Evolutionary conservation across 2,329 filamentous ascomycete species (phyloP), one percentile per base, ranked within the genome.

Genomic region (Fusarium secorum): DNA sequence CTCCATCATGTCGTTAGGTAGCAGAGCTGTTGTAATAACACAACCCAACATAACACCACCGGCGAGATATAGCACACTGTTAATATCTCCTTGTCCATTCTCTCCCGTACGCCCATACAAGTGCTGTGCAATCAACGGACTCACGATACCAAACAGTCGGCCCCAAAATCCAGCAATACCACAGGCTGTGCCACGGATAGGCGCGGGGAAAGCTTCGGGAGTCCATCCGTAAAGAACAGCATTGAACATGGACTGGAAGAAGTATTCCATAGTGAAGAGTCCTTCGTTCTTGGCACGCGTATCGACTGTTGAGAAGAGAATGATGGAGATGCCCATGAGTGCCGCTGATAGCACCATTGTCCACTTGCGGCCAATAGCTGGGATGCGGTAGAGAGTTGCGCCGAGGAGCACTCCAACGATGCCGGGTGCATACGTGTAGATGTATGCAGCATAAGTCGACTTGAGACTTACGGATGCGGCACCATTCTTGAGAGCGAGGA

Each of bases 161-260:
- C 88, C 88, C 86, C 86, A 89, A 73, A 88, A 89, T 64, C 85
- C 86, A 4, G 87, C 86, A 17, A 89, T 66, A 0, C 88, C 88
- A 70, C 85, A 86, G 0, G 88, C 88, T 0, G 86, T 88, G 5
- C 86, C 87, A 1, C 87, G 80, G 46, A 86, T 81, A 0, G 86
- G 85, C 5, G 84, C 85, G 0, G 86, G 86, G 77, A 89, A 89
- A 1, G 86, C 85, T 70, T 89, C 86, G 0, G 87, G 87, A 0
- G 87, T 89, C 77, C 82, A 85, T 0, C 82, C 83, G 57, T 83
- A 85, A 45, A 80, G 60, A 0, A 79, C 78, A 13, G 68, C 77
- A 17, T 76, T 79, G 60, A 78, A 80, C 73, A 81, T 81, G 58
- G 83, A 83, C 18, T 82, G 83, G 22, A 85, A 75, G n/a, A 85